These are phyloP conservation scores for Nicotiana tabacum DNA, from an alignment of 257 asterid species.

Conservation along the genomic window DNA sequence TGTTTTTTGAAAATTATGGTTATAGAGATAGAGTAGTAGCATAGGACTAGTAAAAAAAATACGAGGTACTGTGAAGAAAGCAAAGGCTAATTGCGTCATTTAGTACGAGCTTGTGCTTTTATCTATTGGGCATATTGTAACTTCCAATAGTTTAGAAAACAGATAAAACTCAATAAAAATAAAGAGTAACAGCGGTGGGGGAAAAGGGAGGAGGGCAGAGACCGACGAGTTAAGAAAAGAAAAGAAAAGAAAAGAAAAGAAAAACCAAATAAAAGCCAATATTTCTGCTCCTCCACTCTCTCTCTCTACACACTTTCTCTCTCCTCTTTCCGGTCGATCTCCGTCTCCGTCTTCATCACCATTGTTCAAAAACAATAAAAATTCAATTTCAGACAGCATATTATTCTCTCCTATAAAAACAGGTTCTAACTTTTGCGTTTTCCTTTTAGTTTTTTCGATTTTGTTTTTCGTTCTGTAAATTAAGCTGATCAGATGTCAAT, in stretches of 20 bases:
- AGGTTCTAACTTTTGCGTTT: background rate
- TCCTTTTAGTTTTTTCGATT: background rate
- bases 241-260: background rate
- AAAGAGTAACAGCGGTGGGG: background rate
- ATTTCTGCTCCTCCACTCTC: background rate
- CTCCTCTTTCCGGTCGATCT: background rate
- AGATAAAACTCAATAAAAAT: background rate
- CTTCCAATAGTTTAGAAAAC: background rate
- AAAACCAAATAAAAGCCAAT: background rate
- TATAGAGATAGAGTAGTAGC: too few relatives aligned
- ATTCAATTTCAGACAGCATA: background rate
- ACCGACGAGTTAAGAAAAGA: constrained; percentile 1
- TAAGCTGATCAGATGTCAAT: background rate
- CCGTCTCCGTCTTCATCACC: background rate
- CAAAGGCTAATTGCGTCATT: too few relatives aligned
- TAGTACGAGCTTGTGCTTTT: too few relatives aligned
- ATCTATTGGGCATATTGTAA: too few relatives aligned
- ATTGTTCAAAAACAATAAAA: background rate
- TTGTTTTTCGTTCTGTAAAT: background rate
- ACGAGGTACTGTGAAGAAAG: too few relatives aligned
- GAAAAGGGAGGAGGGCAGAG: background rate
- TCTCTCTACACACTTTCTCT: background rate
- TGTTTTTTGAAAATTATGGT: too few relatives aligned
- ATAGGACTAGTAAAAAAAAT: too few relatives aligned
- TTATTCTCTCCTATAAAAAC: background rate